Evolutionary conservation across 177 flowering plant genomes (phyloP), one percentile per base, ranked within the genome.

Genomic region (Vitis hybrid): DNA sequence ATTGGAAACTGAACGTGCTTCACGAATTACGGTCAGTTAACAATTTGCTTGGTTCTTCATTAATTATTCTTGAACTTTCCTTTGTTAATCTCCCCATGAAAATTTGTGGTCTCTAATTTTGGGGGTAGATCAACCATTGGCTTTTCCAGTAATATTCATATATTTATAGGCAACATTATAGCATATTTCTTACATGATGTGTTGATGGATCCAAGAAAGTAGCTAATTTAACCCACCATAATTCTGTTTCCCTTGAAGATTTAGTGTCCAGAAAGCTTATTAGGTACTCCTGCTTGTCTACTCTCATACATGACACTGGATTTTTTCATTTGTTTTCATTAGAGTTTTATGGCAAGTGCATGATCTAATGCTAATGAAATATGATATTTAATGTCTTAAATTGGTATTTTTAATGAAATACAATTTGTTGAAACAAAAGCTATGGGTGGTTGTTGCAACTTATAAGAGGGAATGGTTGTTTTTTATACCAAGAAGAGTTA

Each of bases 11-110:
- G 86, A 86, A 65, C 88, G 87, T 72, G 78, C 83, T 18, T 72
- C 85, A 64, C 86, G 98, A 69, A 93, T 95, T 71, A 87, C 99
- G 78, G 99, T 95, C 2, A 73, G 88, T 76, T 63, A 7, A 64
- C 72, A 9, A 61, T 54, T 66, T 64, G 56, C 13, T 52, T 30
- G 15, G 48, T 41, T 2, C 27, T 27, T 54, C 30, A 46, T 9
- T 56, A 32, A 53, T 53, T 49, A 21, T 66, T 27, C 15, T 51
- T 61, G 10, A 59, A 7, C 3, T 61, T 17, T n/a, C 35, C 51
- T 64, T 1, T 7, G 12, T n/a, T 51, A 10, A 41, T 41, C 9
- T 3, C 46, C 46, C 46, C 7, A 2, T 60, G 15, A 60, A 27
- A 27, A 3, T 24, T 60, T 24, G 10, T 58, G 2, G 11, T 58